A percentile compares a stretch with the other conserved stretches of the same genome.
These are phyloP conservation scores for Daldinia loculata DNA, from an alignment of 495 filamentous ascomycete species.

Conservation along the genomic window DNA sequence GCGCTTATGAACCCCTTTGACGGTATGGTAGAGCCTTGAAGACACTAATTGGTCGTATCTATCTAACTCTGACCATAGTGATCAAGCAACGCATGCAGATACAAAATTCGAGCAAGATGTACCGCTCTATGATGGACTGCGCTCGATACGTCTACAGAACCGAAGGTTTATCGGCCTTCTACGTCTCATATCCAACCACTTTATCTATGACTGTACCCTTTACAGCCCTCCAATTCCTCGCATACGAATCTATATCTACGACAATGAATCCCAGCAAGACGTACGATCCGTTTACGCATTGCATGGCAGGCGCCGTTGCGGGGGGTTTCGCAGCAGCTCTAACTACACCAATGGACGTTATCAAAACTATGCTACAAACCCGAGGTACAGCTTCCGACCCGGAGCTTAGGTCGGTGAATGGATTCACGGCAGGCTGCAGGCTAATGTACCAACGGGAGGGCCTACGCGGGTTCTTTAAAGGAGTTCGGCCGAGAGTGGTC, in stretches of 20 bases:
- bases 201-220: conserved; percentile 98
- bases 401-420: conserved; percentile 85
- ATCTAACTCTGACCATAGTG: conserved; percentile 63
- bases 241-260: conserved; percentile 96
- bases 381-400: conserved; percentile 80
- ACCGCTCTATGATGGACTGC: conserved; percentile 85
- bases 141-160: conserved; percentile 83
- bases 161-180: conserved; percentile 93
- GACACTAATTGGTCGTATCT: neutral
- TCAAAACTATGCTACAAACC: conserved; percentile 97
- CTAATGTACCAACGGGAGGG: conserved; percentile 88
- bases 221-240: conserved; percentile 94
- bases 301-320: conserved; percentile 87
- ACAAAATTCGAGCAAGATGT: conserved; percentile 84
- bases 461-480: conserved; percentile 87
- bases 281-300: conserved; percentile 94
- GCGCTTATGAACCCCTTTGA: conserved; percentile 99
- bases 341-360: conserved; percentile 95
- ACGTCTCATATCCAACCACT: conserved; percentile 97
- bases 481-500: conserved; percentile 87
- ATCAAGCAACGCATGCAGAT: conserved; percentile 99
- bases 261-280: conserved; percentile 82
- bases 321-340: conserved; percentile 92
- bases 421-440: conserved; percentile 80
- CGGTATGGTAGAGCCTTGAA: conserved; percentile 62